Conservation (phyloP, 306 rosid genomes). For the Inga leiocalycina region DNA sequence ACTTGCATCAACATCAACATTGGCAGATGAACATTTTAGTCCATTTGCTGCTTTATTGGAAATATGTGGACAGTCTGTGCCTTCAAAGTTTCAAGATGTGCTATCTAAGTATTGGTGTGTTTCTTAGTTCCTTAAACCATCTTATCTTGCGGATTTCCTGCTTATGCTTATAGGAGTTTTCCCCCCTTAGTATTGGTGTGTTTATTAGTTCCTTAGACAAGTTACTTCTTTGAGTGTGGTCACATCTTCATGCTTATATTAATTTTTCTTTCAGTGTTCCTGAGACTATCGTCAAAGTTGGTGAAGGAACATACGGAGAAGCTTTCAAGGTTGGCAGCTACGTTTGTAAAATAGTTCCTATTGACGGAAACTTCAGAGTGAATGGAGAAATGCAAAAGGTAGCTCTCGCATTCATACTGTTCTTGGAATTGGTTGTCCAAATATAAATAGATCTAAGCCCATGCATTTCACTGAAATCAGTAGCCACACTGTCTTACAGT, state of each 20-base stretch:
- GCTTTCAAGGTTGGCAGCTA: slow-evolving; percentile 79
- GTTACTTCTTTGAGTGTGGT: slow-evolving; percentile 14
- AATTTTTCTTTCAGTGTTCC: slow-evolving; percentile 49
- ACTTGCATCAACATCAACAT: slow-evolving; percentile 57
- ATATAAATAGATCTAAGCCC: slow-evolving; percentile 5
- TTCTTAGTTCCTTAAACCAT: slow-evolving; percentile 31
- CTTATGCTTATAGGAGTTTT: slow-evolving; percentile 28
- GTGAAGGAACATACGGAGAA: slow-evolving; percentile 97
- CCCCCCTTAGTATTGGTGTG: slow-evolving; percentile 56
- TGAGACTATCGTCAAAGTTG: slow-evolving; percentile 65
- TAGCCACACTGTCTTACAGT: not conserved
- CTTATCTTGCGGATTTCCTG: slow-evolving; percentile 13
- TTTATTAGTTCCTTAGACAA: slow-evolving; percentile 32
- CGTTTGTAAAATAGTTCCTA: slow-evolving; percentile 92
- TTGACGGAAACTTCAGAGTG: slow-evolving; percentile 81
- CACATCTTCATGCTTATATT: slow-evolving; percentile 31
- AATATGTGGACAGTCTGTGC: slow-evolving; percentile 83
- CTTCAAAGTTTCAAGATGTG: slow-evolving; percentile 55
- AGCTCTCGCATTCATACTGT: slow-evolving; percentile 25
- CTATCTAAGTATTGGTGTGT: slow-evolving; percentile 68
- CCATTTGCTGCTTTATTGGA: slow-evolving; percentile 66
- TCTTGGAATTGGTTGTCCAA: slow-evolving; percentile 12
- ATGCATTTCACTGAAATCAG: not conserved
- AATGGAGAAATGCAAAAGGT: slow-evolving; percentile 96
- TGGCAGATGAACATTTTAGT: slow-evolving; percentile 48